Conservation (phyloP, 331 rosid species). For the Quercus lobata region DNA sequence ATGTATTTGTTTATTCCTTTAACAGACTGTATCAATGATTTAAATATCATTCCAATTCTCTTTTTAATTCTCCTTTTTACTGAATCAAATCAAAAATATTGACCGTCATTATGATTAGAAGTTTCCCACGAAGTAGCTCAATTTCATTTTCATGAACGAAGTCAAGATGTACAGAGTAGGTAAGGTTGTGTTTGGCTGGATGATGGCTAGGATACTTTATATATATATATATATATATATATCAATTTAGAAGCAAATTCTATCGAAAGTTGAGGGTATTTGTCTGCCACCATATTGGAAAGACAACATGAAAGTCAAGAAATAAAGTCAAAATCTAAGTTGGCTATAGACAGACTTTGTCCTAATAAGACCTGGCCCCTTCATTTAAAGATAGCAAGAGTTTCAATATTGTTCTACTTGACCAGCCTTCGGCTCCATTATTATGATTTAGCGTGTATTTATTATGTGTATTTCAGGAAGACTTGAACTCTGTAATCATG, state of each 20-base stretch:
- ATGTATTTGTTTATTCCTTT: not conserved
- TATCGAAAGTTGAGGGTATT: not conserved
- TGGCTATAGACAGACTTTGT: too few species aligned
- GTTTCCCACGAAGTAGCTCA: not conserved
- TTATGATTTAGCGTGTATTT: too few species aligned
- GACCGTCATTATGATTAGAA: not conserved
- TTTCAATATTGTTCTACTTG: too few species aligned
- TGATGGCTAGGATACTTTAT: not conserved
- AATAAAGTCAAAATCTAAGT: not conserved
- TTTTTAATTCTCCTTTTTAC: not conserved
- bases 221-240: not conserved
- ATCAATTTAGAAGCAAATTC: not conserved
- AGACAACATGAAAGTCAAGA: not conserved
- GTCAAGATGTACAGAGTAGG: not conserved
- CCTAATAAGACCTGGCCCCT: too few species aligned
- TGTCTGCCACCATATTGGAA: too few species aligned
- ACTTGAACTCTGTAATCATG: too few species aligned
- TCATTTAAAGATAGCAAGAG: too few species aligned
- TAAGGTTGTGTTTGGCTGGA: not conserved
- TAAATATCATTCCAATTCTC: not conserved
- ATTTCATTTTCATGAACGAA: not conserved
- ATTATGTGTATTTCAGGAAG: too few species aligned
- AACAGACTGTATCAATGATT: not conserved
- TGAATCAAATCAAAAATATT: too few species aligned
- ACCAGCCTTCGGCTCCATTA: too few species aligned